These are phyloP conservation scores for Nemophila menziesii DNA, from an alignment of 257 asterid species.

Conservation along the genomic window DNA sequence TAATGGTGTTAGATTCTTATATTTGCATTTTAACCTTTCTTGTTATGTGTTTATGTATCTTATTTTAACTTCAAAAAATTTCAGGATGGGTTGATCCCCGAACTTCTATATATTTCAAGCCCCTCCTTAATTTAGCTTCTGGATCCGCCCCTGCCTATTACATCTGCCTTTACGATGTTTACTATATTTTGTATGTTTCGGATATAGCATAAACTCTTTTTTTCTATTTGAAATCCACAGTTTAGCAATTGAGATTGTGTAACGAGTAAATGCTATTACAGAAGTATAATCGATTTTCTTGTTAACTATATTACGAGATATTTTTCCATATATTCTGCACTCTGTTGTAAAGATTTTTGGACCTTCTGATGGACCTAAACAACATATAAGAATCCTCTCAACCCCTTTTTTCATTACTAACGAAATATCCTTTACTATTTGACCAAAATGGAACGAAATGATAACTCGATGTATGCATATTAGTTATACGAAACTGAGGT, in stretches of 20 bases:
- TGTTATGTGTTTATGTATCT: too few species aligned
- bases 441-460: slow-evolving; percentile 1
- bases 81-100: too few species aligned
- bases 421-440: background rate
- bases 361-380: slow-evolving; percentile 1
- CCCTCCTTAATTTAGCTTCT: too few species aligned
- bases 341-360: background rate
- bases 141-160: too few species aligned
- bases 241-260: slow-evolving; percentile 4
- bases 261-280: background rate
- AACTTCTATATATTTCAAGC: too few species aligned
- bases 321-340: background rate
- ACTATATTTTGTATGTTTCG: background rate
- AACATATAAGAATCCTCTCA: slow-evolving; percentile 3
- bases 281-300: background rate
- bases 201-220: slow-evolving; percentile 5
- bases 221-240: slow-evolving; percentile 4
- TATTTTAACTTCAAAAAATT: too few species aligned
- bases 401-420: slow-evolving; percentile 1
- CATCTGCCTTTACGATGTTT: slow-evolving; percentile 3
- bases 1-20: too few species aligned
- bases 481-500: too few species aligned
- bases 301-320: too few species aligned
- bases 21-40: too few species aligned
- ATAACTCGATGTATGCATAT: too few species aligned